Conservation (phyloP, 2,329 filamentous ascomycete genomes). For the Xylaria sp. region DNA sequence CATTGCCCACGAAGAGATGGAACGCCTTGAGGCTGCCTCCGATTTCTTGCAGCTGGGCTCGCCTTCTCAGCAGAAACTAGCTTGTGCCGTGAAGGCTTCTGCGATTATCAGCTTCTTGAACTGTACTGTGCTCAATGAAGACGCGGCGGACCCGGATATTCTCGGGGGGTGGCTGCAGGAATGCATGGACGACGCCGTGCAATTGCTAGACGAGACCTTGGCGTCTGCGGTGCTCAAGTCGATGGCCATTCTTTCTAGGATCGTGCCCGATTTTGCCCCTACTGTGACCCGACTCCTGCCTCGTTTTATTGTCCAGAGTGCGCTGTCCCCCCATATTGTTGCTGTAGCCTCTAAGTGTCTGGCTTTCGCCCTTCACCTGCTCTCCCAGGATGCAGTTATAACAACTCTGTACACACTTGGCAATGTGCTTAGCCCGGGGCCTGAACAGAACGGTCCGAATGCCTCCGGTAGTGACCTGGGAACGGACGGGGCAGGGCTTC, state of each 20-base stretch:
- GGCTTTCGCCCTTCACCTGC: conserved; percentile 75
- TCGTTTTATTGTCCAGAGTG: conserved; percentile 84
- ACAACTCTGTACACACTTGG: conserved; percentile 96
- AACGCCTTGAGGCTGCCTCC: conserved; percentile 81
- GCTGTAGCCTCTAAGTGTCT: conserved; percentile 81
- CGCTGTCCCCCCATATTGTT: conserved; percentile 69
- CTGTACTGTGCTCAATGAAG: conserved; percentile 80
- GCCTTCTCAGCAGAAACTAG: conserved; percentile 81
- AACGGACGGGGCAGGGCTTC: conserved; percentile 42
- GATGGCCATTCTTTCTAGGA: conserved; percentile 78
- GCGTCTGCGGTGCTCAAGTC: conserved; percentile 79
- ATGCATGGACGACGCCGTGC: conserved; percentile 73
- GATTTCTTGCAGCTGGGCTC: conserved; percentile 90
- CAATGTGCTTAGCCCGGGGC: conserved; percentile 82
- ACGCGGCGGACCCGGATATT: conserved; percentile 75
- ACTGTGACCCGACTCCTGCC: conserved; percentile 79
- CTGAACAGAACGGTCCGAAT: conserved; percentile 57
- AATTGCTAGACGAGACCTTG: conserved; percentile 80
- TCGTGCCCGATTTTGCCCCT: conserved; percentile 73
- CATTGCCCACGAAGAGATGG: conserved; percentile 81
- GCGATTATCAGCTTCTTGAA: conserved; percentile 83
- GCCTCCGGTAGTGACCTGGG: conserved; percentile 49
- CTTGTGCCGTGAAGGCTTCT: conserved; percentile 82
- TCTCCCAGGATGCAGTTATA: conserved; percentile 92
- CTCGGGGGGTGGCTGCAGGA: conserved; percentile 86